phyloP scores from a whole-genome alignment of 139 green algal species.

The Trebouxia sp. region DNA sequence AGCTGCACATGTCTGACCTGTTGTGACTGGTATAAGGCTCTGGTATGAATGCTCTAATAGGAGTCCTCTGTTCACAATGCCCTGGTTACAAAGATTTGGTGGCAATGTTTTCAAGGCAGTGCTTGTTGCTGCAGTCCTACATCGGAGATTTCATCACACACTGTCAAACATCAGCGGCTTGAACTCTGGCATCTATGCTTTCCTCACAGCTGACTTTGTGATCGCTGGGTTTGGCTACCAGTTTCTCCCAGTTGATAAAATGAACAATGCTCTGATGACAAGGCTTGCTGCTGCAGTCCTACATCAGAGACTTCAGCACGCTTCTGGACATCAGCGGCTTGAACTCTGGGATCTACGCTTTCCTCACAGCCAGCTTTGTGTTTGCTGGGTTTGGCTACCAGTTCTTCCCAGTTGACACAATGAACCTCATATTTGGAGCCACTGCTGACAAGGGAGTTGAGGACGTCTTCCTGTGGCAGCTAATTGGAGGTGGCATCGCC shows the following conservation, averaged over 20 bases:
- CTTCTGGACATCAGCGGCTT: slow-evolving; percentile 21
- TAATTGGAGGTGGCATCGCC: slow-evolving; percentile 30
- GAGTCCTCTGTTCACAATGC: too few species aligned
- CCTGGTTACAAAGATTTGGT: too few species aligned
- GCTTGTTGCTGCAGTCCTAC: slow-evolving; percentile 25
- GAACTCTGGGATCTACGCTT: slow-evolving; percentile 28
- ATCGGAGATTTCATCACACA: neutral
- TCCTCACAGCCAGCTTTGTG: slow-evolving; percentile 27
- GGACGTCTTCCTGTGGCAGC: slow-evolving; percentile 28
- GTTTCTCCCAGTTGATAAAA: slow-evolving; percentile 3
- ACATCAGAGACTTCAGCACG: slow-evolving; percentile 5
- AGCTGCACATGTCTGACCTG: too few species aligned
- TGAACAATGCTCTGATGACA: too few species aligned
- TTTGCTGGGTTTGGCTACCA: slow-evolving; percentile 16
- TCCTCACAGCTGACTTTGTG: slow-evolving; percentile 27
- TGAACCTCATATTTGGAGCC: slow-evolving; percentile 19
- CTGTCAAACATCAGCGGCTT: slow-evolving; percentile 23
- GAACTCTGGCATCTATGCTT: slow-evolving; percentile 29
- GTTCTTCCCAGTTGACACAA: slow-evolving; percentile 6
- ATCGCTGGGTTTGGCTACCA: slow-evolving; percentile 15
- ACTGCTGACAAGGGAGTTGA: neutral
- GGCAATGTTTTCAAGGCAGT: too few species aligned
- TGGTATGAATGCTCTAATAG: too few species aligned
- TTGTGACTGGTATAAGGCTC: too few species aligned
- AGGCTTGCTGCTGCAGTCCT: slow-evolving; percentile 24